phyloP scores from a whole-genome alignment of 495 filamentous ascomycete genomes.

The Choiromyces venosus region DNA sequence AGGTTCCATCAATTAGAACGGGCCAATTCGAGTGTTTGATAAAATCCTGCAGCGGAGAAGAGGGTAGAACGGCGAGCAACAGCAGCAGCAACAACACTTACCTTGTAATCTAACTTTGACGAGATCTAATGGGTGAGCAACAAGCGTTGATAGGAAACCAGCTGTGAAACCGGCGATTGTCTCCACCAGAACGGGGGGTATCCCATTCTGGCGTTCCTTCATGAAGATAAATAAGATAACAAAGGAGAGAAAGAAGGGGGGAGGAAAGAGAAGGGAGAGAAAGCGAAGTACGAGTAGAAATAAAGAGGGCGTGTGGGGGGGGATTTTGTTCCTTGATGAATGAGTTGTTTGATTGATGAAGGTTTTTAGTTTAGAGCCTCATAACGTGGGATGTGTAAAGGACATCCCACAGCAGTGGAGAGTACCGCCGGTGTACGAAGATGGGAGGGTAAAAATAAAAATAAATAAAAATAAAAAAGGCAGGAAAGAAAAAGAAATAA shows the following conservation, averaged over 20 bases:
- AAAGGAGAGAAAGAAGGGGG: background rate
- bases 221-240: conserved; percentile 16
- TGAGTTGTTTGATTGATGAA: background rate
- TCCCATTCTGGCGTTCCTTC: conserved; percentile 45
- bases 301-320: background rate
- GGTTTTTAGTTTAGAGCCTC: conserved; percentile 1
- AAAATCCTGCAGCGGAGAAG: conserved; percentile 3
- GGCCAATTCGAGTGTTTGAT: background rate
- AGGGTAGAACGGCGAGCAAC: background rate
- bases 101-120: conserved; percentile 94
- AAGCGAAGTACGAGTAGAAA: background rate
- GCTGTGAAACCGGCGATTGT: conserved; percentile 84
- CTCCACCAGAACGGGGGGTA: conserved; percentile 77
- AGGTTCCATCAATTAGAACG: background rate
- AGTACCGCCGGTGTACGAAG: background rate
- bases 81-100: conserved; percentile 40
- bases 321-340: background rate
- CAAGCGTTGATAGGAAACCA: conserved; percentile 75
- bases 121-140: conserved; percentile 82
- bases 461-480: background rate
- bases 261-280: background rate
- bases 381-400: background rate
- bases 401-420: background rate
- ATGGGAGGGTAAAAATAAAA: background rate
- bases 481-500: background rate